phyloP scores from a whole-genome alignment of 2,329 filamentous ascomycete genomes.

The Dendryphion nanum region DNA sequence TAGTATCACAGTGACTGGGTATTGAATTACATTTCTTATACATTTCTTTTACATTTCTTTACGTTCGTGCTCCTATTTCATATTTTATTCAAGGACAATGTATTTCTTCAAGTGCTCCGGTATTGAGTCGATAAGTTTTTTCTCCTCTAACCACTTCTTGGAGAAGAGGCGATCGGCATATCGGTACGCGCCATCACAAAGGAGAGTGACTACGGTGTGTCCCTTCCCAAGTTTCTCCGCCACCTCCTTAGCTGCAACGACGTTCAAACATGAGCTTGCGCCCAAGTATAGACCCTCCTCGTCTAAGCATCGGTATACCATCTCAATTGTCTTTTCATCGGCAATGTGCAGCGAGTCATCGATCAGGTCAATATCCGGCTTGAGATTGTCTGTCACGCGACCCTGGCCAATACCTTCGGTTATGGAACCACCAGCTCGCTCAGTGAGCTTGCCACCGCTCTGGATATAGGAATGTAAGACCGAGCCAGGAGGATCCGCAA shows the following conservation, averaged over 20 bases:
- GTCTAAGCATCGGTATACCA: constrained; percentile 95
- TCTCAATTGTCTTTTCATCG: constrained; percentile 93
- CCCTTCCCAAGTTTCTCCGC: constrained; percentile 86
- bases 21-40: not conserved
- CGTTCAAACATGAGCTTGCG: constrained; percentile 90
- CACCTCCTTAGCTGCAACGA: constrained; percentile 91
- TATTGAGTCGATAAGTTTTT: constrained; percentile 77
- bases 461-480: constrained; percentile 91
- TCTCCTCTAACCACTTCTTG: constrained; percentile 82
- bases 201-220: constrained; percentile 86
- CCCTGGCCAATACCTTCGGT: constrained; percentile 98
- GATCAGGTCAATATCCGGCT: constrained; percentile 77
- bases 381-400: constrained; percentile 90
- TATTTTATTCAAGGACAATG: constrained; percentile 74
- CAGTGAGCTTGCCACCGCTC: constrained; percentile 78
- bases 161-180: constrained; percentile 95
- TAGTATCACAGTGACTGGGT: too few relatives aligned
- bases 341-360: constrained; percentile 82
- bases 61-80: constrained; percentile 1
- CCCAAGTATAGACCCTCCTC: constrained; percentile 95
- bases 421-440: constrained; percentile 81
- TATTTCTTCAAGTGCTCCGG: constrained; percentile 88
- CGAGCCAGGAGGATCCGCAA: constrained; percentile 91
- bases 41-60: not conserved
- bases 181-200: constrained; percentile 95